Evolutionary conservation across 306 rosid genomes (phyloP), one percentile per base, ranked within the genome.

Genomic region (Bauhinia variegata): DNA sequence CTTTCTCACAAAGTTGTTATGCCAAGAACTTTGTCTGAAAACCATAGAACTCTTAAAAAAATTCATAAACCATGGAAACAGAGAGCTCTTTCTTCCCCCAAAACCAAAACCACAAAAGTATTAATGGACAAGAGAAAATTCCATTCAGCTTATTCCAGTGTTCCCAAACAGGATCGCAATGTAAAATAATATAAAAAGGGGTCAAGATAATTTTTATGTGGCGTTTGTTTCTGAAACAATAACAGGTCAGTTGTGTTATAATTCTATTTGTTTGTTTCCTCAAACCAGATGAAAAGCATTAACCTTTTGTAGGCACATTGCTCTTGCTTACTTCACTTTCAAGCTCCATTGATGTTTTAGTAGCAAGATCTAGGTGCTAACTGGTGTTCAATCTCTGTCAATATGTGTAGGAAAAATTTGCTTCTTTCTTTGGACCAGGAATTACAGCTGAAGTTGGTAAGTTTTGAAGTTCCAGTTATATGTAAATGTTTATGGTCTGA

Each of bases 381-480:
- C 74, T 68, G 55, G 64, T 36, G 47, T 43, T 42, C 15, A 1
- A 44, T 46, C 54, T 80, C 49, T 44, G 18, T 8, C 66, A 7
- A 9, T 69, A 68, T 55, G 53, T 79, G 34, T 61, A 93, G 98
- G 96, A 86, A 50, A 93, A 89, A 73, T 88, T 93, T 73, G 5
- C 96, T 62, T 93, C 98, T 47, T 93, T 89, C 84, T 93, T 93
- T 75, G 98, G 98, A 63, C 96, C 99, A 38, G 96, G 95, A 69
- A 80, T 93, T 56, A 75, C 90, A 23, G 96, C 99, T n/a, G 96
- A 90, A 86, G 67, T 90, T 23, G 99, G 99, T 90, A 81, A 85
- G 96, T 75, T 30, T 49, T 23, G 67, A 48, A 11, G 11, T 36
- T 68, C 59, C 47, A 30, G 17, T 75, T 60, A 11, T 67, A 11